A percentile compares a stretch with the other conserved stretches of the same genome.
Evolutionary conservation across 2,329 filamentous ascomycete genomes (phyloP).

Genomic region (Colletotrichum simmondsii): DNA sequence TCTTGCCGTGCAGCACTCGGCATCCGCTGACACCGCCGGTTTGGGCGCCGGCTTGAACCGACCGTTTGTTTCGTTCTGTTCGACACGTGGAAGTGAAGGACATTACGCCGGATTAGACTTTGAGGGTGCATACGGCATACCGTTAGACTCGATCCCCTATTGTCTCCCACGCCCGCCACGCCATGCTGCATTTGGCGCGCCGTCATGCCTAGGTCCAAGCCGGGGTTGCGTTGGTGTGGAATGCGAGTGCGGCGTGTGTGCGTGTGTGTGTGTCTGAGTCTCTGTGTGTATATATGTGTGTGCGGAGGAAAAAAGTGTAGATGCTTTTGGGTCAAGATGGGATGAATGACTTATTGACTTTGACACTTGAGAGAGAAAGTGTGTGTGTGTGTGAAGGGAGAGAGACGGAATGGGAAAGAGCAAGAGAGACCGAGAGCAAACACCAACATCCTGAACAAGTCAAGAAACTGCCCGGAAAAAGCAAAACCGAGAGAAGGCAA

Average conservation of each 20-base stretch:
- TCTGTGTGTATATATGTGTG: conserved; percentile 3
- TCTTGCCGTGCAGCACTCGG: background rate
- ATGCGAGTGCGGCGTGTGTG: conserved; percentile 34
- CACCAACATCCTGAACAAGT: background rate
- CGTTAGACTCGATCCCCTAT: conserved; percentile 5
- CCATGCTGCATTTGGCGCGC: conserved; percentile 19
- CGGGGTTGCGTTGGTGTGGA: conserved; percentile 22
- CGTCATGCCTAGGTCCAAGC: conserved; percentile 1
- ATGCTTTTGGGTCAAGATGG: conserved; percentile 2
- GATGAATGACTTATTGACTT: conserved; percentile 30
- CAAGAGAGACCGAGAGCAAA: background rate
- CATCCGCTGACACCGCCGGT: background rate
- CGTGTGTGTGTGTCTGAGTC: conserved; percentile 2
- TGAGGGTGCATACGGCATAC: conserved; percentile 20
- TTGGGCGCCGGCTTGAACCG: conserved; percentile 1
- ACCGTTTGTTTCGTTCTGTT: conserved; percentile 22
- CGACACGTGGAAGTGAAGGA: conserved; percentile 26
- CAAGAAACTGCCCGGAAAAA: background rate
- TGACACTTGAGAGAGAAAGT: background rate
- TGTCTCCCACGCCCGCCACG: conserved; percentile 11
- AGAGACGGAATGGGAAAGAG: background rate
- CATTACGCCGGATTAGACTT: conserved; percentile 13
- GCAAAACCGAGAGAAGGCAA: background rate
- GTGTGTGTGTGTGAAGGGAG: no score
- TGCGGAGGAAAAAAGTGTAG: conserved; percentile 1